Evolutionary conservation across 169 alveolate genomes (phyloP).

Genomic region (Ichthyophthirius multifiliis): DNA sequence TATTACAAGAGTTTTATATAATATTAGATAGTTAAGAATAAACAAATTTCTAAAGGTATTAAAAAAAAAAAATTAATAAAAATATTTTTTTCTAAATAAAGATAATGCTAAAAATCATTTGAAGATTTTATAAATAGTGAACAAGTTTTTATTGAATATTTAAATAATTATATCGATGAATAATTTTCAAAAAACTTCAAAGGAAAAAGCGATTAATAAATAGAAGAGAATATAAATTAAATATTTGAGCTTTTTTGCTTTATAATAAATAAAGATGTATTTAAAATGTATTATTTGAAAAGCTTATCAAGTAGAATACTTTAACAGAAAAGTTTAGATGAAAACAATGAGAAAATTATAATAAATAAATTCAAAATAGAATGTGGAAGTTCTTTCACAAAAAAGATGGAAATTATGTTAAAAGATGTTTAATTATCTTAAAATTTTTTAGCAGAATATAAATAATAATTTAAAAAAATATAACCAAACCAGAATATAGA

Average conservation of each 20-base stretch:
- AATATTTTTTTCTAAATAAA: not conserved
- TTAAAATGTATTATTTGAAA: slow-evolving; percentile 46
- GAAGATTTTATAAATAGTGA: slow-evolving; percentile 30
- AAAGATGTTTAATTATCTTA: slow-evolving; percentile 43
- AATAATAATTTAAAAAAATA: not conserved
- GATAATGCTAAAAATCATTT: slow-evolving; percentile 45
- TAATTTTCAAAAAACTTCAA: slow-evolving; percentile 38
- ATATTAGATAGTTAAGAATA: not conserved
- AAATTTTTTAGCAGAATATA: slow-evolving; percentile 30
- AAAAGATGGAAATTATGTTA: slow-evolving; percentile 61
- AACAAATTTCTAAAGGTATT: not conserved
- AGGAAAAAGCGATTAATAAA: slow-evolving; percentile 31
- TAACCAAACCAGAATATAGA: not conserved
- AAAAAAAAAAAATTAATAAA: not conserved
- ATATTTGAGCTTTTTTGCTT: slow-evolving; percentile 46
- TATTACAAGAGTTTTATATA: not conserved
- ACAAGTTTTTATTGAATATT: slow-evolving; percentile 20
- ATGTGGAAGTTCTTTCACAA: slow-evolving; percentile 55
- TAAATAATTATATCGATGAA: slow-evolving; percentile 49
- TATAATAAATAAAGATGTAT: slow-evolving; percentile 47
- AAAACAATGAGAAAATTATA: slow-evolving; percentile 54
- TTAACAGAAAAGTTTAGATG: slow-evolving; percentile 20
- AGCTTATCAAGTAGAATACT: slow-evolving; percentile 50
- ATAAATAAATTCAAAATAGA: slow-evolving; percentile 48
- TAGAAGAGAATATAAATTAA: slow-evolving; percentile 25